A percentile compares a stretch with the other conserved stretches of the same genome.
These are phyloP conservation scores for Botryosphaeria dothidea DNA, from an alignment of 2,329 filamentous ascomycete species.

Conservation along the genomic window DNA sequence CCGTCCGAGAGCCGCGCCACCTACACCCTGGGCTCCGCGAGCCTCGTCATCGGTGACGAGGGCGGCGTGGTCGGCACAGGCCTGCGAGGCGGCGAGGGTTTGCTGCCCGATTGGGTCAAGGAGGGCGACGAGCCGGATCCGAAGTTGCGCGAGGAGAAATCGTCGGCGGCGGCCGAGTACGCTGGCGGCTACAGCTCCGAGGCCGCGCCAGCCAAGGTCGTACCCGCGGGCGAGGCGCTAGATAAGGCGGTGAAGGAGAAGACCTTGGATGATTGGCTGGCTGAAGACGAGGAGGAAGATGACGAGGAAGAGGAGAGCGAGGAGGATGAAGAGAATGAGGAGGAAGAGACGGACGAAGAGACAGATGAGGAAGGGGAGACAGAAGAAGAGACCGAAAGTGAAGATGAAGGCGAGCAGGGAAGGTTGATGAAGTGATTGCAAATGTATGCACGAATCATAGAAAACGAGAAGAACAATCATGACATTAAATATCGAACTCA, in stretches of 20 bases:
- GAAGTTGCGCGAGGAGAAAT: conserved; percentile 64
- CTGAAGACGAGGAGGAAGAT: conserved; percentile 65
- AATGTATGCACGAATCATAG: background rate
- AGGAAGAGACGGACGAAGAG: conserved; percentile 47
- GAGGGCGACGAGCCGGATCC: conserved; percentile 78
- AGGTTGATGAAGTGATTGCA: conserved; percentile 35
- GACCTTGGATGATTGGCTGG: conserved; percentile 91
- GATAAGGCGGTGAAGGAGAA: conserved; percentile 69
- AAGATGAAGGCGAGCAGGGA: conserved; percentile 34
- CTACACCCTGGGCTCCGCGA: conserved; percentile 79
- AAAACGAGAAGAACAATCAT: background rate
- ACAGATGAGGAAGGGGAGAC: conserved; percentile 58
- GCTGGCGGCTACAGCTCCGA: conserved; percentile 22
- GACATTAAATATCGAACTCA: background rate
- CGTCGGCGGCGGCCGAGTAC: conserved; percentile 36
- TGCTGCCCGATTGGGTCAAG: conserved; percentile 82
- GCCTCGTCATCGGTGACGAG: conserved; percentile 78
- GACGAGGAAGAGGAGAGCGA: conserved; percentile 57
- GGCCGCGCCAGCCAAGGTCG: conserved; percentile 29
- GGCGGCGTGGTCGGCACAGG: conserved; percentile 65
- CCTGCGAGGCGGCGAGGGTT: conserved; percentile 75
- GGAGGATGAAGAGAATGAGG: conserved; percentile 46
- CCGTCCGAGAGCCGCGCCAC: conserved; percentile 81
- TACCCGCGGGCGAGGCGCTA: conserved; percentile 64
- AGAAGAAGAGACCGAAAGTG: conserved; percentile 54